Evolutionary conservation across 2,329 filamentous ascomycete genomes (phyloP), one percentile per base, ranked within the genome.

Genomic region (Capronia americana): DNA sequence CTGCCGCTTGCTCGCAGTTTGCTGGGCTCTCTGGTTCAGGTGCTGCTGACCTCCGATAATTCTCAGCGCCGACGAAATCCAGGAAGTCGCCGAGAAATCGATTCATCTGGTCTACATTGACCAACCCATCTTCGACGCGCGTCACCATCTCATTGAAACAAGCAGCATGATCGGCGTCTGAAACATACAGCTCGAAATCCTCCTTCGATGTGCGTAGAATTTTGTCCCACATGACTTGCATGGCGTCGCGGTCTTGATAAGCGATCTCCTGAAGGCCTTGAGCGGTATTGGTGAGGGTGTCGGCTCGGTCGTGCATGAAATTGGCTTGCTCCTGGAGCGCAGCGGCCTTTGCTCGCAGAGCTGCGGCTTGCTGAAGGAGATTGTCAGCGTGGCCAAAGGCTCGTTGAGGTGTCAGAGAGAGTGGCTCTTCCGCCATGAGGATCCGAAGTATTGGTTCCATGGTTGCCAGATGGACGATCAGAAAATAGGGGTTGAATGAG

Each of bases 41-140:
- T n/a, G 64, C 54, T 11, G 24, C 24, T 32, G 64, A 66, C 57
- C 64, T 26, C 23, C 57, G 17, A 8, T 28, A 14, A 5, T 54
- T 53, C 6, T 32, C 34, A 30, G 12, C 11, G 14, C 20, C 46
- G 20, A 61, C 17, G 24, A 48, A 58, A n/a, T 58, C 17, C 46
- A 51, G 26, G 32, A 62, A 30, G 51, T 56, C 51, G 32, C 54
- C 50, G 12, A 56, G 34, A 30, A 62, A 62, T 2, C 8, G 30
- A 17, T 62, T 57, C 57, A 67, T 23, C 26, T 67, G 57, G 53
- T 67, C 57, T 12, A 64, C 38, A 17, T 62, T 65, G 41, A 46
- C 65, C 62, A 62, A 57, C 4, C 65, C 65, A 50, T 67, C 61
- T 51, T 67, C 65, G 10, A 64, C 57, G 17, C 65, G 65, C 34